phyloP scores from a whole-genome alignment of 371 early-diverging fungal genomes.

The Rhizopus delemar region DNA sequence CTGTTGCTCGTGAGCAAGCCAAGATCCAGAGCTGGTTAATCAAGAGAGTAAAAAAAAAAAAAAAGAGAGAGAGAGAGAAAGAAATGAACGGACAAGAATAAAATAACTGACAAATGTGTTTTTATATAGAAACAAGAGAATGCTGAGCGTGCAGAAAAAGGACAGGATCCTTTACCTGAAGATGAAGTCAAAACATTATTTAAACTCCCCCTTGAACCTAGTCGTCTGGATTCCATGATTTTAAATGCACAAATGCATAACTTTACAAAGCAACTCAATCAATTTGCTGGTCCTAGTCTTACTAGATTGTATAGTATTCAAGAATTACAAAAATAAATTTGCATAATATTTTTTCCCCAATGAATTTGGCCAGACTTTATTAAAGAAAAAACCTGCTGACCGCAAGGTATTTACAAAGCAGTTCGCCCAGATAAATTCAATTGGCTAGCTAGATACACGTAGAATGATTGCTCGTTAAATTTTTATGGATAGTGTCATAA shows the following conservation, averaged over 20 bases:
- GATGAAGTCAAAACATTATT: conserved; percentile 73
- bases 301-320: conserved; percentile 79
- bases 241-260: conserved; percentile 87
- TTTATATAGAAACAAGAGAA: conserved; percentile 73
- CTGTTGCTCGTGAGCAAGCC: conserved; percentile 83
- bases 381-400: too few species aligned
- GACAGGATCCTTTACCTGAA: conserved; percentile 78
- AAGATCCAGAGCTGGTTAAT: conserved; percentile 65
- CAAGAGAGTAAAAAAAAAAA: conserved; percentile 51
- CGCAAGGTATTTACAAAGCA: too few species aligned
- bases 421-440: too few species aligned
- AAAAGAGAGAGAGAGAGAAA: background rate
- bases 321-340: conserved; percentile 71
- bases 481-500: too few species aligned
- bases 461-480: too few species aligned
- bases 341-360: too few species aligned
- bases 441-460: too few species aligned
- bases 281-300: conserved; percentile 87
- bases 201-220: conserved; percentile 82
- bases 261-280: conserved; percentile 88
- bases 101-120: too few species aligned
- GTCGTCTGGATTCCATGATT: conserved; percentile 86
- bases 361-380: too few species aligned
- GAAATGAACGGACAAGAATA: too few species aligned
- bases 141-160: conserved; percentile 70